These are phyloP conservation scores for Dunaliella sp. DNA, from an alignment of 139 green algal genomes.

Conservation along the genomic window DNA sequence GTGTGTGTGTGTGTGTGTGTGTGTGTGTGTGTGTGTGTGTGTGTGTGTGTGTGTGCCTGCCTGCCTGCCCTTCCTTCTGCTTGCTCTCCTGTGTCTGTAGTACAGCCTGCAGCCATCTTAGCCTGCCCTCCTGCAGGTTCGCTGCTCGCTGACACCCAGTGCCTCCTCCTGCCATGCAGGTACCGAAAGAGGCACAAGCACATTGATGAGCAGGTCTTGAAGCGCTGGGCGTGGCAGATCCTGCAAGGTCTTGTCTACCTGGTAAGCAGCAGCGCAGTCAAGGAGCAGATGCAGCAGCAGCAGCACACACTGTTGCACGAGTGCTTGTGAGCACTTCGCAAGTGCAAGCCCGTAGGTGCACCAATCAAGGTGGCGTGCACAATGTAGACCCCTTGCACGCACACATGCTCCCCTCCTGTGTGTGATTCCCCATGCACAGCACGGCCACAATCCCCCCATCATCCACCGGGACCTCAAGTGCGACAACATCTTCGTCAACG, in stretches of 20 bases:
- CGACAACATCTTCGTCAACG: slow-evolving; percentile 84
- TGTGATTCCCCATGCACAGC: slow-evolving; percentile 24
- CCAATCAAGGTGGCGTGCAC: no score
- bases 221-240: slow-evolving; percentile 97
- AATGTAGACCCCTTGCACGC: no score
- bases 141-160: neutral
- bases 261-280: neutral
- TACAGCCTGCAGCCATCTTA: neutral
- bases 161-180: slow-evolving; percentile 49
- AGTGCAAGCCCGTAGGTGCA: no score
- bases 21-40: no score
- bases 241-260: slow-evolving; percentile 94
- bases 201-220: slow-evolving; percentile 85
- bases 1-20: no score
- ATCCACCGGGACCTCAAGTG: slow-evolving; percentile 75
- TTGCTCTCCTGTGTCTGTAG: no score
- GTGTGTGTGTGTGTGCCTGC: no score
- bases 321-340: no score
- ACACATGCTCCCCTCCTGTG: no score
- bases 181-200: slow-evolving; percentile 95
- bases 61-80: no score
- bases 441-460: slow-evolving; percentile 77
- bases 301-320: no score
- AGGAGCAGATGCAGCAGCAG: no score
- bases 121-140: neutral